Evolutionary conservation across 192 early-diverging fungal genomes (phyloP).

Genomic region (Martensiomyces pterosporus): DNA sequence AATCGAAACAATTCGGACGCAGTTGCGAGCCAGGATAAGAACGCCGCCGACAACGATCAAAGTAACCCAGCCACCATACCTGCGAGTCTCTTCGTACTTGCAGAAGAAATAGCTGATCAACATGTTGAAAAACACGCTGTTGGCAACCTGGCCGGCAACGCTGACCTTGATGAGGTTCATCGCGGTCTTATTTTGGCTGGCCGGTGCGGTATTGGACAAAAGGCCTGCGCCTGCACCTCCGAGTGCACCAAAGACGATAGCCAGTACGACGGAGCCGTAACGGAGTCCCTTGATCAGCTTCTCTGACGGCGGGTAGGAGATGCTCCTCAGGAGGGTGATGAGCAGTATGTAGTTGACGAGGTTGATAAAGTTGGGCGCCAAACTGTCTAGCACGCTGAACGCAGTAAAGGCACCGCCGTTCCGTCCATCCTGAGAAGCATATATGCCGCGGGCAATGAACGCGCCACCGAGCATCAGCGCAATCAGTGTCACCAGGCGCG

Average conservation of each 20-base stretch:
- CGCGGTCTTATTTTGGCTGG: neutral
- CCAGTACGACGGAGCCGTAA: constrained; percentile 1
- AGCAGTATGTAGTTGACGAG: constrained; percentile 12
- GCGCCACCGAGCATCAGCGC: constrained; percentile 12
- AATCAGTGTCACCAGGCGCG: constrained; percentile 4
- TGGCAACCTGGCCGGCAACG: constrained; percentile 4
- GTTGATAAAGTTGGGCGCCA: constrained; percentile 13
- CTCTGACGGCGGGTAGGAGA: neutral
- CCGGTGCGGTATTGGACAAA: neutral
- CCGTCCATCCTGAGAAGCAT: neutral
- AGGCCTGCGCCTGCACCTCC: constrained; percentile 4
- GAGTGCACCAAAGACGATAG: constrained; percentile 11
- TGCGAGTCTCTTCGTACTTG: constrained; percentile 4
- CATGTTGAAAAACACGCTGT: constrained; percentile 3
- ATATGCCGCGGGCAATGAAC: constrained; percentile 11
- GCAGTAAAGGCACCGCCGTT: constrained; percentile 1
- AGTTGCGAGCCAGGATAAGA: constrained; percentile 4
- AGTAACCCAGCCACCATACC: neutral
- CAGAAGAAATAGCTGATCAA: neutral
- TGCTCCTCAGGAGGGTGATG: constrained; percentile 2
- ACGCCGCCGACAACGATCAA: constrained; percentile 7
- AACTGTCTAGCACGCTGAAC: constrained; percentile 7
- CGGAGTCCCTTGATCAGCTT: neutral
- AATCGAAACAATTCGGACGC: neutral
- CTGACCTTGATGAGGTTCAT: constrained; percentile 11